Evolutionary conservation across 352 stramenopile species (phyloP), one percentile per base, ranked within the genome.

Genomic region (Globisporangium barbulae): DNA sequence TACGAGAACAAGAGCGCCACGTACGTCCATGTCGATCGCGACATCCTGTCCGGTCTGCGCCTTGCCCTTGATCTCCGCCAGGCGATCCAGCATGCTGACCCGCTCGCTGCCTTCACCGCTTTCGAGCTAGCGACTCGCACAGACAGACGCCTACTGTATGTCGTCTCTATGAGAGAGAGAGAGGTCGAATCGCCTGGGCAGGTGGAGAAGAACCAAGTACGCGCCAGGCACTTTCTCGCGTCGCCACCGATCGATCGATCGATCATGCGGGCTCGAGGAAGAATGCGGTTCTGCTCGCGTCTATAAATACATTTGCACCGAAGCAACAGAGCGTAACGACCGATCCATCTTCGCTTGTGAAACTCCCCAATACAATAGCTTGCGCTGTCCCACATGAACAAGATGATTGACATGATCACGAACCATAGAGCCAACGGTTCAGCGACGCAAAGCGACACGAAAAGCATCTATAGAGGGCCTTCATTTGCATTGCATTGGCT

Each of bases 11-110:
- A 60, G 25, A 42, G 1, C 19, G 5, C 12, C 47, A 69, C 77
- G 15, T 60, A 90, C 84, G 33, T 90, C 70, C 39, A 94, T 67
- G 65, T 92, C 73, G 53, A 94, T 83, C 12, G 79, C 76, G 25
- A 92, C 78, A 21, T 73, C 57, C 48, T 76, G 61, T 25, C 61
- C 41, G 31, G 69, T 53, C 5, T 69, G 53, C 8, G 72, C 58
- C 50, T 75, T 80, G 70, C 79, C 79, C 63, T 88, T 89, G 70
- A 93, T 79, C 70, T 92, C 83, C 41, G 81, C 81, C 6, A 92
- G 69, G 48, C 81, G 81, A 61, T 92, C 83, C 52, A 90, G 66
- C 83, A 91, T 91, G 28, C 17, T 33, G 35, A 10, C 53, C 53
- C 21, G 12, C 28, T 56, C 25, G 22, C 48, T 54, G 39, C 15